Base-by-base conservation (phyloP, 352 stramenopile genomes). In the Phytopythium montanum region DNA sequence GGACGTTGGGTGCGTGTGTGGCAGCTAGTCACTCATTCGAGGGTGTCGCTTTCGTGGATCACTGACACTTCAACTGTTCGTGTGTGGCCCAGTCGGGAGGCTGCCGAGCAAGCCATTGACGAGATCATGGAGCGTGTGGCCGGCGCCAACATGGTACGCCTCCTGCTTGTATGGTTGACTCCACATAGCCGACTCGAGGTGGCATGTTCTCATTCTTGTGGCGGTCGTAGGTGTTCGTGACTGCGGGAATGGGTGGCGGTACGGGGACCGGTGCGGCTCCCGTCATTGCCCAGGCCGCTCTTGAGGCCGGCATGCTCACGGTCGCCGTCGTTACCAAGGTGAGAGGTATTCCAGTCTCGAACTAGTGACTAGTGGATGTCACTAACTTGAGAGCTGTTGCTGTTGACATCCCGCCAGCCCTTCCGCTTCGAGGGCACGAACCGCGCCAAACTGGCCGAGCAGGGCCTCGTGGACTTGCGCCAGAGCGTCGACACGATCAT, bases 401-500 rank as follows among this genome's bases (percentile, higher is more conserved):
- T 29, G 9, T 53, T 13, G n/a, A 21, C 57, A 21, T 36, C 38
- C 13, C 41, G 5, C 16, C 61, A 90, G 79, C 85, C 85, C 19
- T 95, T 95, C 61, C 76, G 81, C 6, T 95, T 95, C 51, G 85
- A 95, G 72, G 85, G 85, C 36, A 88, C 72, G 54, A 90, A 95
- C 58, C 85, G 85, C 31, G 70, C 74, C 6, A 95, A 95, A 59
- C 73, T 95, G 38, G 85, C 85, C 8, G 77, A 88, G 19, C 73
- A 92, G 62, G 85, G 85, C 1, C 80, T 95, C 21, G 64, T 72
- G 42, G 71, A 95, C 54, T 68, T 95, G 56, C 89, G 87, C 54
- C 80, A 95, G 51, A 92, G 81, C 60, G 85, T 93, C 18, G 85
- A 95, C 64, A 95, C 83, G 44, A 92, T 95, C 81, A 88, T 95